Evolutionary conservation across 371 early-diverging fungal genomes (phyloP), one percentile per base, ranked within the genome.

Genomic region (Apophysomyces trapeziformis): DNA sequence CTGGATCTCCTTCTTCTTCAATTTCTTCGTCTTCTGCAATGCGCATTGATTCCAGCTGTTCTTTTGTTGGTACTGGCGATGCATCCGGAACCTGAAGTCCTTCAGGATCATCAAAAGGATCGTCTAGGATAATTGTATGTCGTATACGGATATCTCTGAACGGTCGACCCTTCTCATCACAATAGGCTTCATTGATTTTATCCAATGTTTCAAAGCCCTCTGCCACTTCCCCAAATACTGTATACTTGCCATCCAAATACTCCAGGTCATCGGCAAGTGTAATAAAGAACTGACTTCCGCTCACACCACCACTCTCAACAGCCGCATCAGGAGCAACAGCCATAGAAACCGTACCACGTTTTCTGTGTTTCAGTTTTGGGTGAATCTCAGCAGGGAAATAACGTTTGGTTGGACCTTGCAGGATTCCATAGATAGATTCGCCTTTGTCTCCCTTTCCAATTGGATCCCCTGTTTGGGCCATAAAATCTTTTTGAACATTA

Each of bases 281-380:
- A 59, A 99, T 94, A 66, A 99, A 99, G 71, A 99, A 99, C 79
- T 99, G 99, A 41, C 96, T 95, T 8, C 89, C 89, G 62, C 86
- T 89, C 0, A 87, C 82, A n/a, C 85, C 84, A 0, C 83, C 76
- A 36, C 72, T 70, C 38, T 78, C 80, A 2, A 76, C 68, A 5
- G 73, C 67, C 7, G 74, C 81, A 59, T 75, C 82, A 2, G 72
- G 71, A 0, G 88, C 83, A 2, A 91, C 87, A 0, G 93, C 95
- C 90, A 96, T 93, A 0, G 95, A 93, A 11, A 96, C 93, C 0
- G 90, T 92, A 13, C 97, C 97, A 7, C 85, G 84, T 32, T 77
- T 78, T 37, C 76, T 83, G 71, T 99, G 99, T 71, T 94, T 95
- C n/a, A 96, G 84, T 65, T 89, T 87, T 1, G 93, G 93, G 68